Evolutionary conservation across 306 rosid species (phyloP).

Genomic region (Vachellia collinsii): DNA sequence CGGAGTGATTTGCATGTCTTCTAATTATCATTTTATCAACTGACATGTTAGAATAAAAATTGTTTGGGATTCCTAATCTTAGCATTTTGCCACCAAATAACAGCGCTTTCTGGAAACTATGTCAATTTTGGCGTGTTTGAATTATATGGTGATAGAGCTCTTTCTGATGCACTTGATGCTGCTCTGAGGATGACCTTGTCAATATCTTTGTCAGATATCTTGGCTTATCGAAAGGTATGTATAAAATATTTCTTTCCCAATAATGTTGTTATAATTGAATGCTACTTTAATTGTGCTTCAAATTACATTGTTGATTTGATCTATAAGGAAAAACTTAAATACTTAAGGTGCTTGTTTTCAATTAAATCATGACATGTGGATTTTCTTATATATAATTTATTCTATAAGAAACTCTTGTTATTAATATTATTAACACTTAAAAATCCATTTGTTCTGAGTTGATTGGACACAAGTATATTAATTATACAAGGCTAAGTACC

Average conservation of each 20-base stretch:
- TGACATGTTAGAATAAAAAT: constrained; percentile 17
- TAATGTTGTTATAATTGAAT: constrained; percentile 11
- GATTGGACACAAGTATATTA: not conserved
- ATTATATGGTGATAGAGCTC: constrained; percentile 93
- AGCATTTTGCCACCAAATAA: constrained; percentile 34
- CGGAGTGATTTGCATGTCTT: constrained; percentile 11
- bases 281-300: constrained; percentile 6
- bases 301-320: constrained; percentile 7
- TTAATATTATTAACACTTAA: not conserved
- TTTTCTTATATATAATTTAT: not conserved
- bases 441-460: not conserved
- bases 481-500: not conserved
- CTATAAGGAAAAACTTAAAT: not conserved
- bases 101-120: constrained; percentile 97
- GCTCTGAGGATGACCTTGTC: constrained; percentile 90
- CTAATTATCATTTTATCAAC: constrained; percentile 19
- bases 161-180: constrained; percentile 87
- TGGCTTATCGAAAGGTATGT: constrained; percentile 91
- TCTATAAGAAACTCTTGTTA: not conserved
- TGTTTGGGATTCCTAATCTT: constrained; percentile 28
- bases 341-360: not conserved
- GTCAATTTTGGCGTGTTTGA: constrained; percentile 99
- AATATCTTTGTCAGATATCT: constrained; percentile 89
- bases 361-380: not conserved
- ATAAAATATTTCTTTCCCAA: constrained; percentile 33